Evolutionary conservation across 2,329 filamentous ascomycete genomes (phyloP).

Genomic region (Rutstroemia sp.): DNA sequence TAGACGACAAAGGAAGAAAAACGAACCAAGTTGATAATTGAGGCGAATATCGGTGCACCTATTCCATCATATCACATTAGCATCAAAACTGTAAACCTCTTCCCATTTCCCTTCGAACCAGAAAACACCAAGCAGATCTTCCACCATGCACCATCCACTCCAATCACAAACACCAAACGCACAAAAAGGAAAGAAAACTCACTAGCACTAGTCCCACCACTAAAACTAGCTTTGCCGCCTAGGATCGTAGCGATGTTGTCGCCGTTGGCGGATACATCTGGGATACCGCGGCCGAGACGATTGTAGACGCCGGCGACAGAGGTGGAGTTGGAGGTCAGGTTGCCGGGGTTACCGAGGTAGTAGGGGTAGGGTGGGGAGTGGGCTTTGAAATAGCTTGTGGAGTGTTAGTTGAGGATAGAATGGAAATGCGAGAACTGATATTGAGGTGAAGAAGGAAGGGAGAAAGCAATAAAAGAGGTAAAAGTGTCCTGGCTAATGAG

Average conservation of each 20-base stretch:
- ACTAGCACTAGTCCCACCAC: constrained; percentile 9
- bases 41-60: constrained; percentile 8
- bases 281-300: constrained; percentile 38
- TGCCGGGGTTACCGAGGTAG: constrained; percentile 12
- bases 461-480: too few species aligned
- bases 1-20: too few species aligned
- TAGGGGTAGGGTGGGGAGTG: constrained; percentile 21
- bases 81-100: too few species aligned
- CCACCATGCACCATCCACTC: too few species aligned
- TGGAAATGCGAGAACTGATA: too few species aligned
- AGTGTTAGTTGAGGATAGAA: too few species aligned
- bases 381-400: constrained; percentile 17
- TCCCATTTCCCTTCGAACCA: too few species aligned
- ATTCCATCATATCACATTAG: not conserved
- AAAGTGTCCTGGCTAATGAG: not conserved
- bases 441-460: too few species aligned
- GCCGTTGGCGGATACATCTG: constrained; percentile 40
- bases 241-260: constrained; percentile 14
- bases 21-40: constrained; percentile 7
- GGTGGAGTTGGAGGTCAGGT: constrained; percentile 23
- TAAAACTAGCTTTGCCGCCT: not conserved
- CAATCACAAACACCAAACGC: not conserved
- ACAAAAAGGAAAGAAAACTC: not conserved
- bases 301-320: constrained; percentile 40
- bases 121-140: too few species aligned